Percentiles rank a stretch among this genome's conserved stretches.
phyloP scores from a whole-genome alignment of 2,329 filamentous ascomycete genomes.

The Cercospora brassicicola region DNA sequence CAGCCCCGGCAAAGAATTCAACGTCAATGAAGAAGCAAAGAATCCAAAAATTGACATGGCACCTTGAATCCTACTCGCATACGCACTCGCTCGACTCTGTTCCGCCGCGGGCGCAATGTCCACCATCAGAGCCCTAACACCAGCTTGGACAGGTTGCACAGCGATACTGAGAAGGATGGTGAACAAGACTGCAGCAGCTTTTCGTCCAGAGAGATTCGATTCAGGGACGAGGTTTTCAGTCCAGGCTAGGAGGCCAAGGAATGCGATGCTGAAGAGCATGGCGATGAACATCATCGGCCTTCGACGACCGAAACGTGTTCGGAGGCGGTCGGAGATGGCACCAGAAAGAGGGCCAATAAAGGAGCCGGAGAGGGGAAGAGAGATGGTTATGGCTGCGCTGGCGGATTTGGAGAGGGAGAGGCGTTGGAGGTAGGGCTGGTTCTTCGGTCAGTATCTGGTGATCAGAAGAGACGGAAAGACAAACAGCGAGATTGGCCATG shows the following conservation, averaged over 20 bases:
- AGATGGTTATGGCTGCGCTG: slow-evolving; percentile 25
- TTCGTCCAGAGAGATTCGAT: background rate
- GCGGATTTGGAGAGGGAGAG: slow-evolving; percentile 26
- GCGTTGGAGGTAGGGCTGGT: slow-evolving; percentile 26
- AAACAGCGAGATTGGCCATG: slow-evolving; percentile 26
- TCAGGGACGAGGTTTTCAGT: slow-evolving; percentile 12
- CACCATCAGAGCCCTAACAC: slow-evolving; percentile 21
- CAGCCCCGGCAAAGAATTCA: slow-evolving; percentile 20
- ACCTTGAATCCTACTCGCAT: slow-evolving; percentile 23
- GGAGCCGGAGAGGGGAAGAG: slow-evolving; percentile 24
- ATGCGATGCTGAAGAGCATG: slow-evolving; percentile 9
- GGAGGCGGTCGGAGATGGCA: slow-evolving; percentile 17
- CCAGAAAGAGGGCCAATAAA: slow-evolving; percentile 20
- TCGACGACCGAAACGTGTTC: slow-evolving; percentile 19
- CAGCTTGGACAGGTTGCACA: slow-evolving; percentile 25
- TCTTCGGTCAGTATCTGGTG: background rate
- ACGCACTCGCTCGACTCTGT: slow-evolving; percentile 21
- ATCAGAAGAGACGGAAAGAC: background rate
- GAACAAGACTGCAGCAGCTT: slow-evolving; percentile 15
- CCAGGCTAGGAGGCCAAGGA: slow-evolving; percentile 23
- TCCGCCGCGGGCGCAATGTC: slow-evolving; percentile 19
- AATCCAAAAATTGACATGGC: slow-evolving; percentile 23
- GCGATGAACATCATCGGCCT: slow-evolving; percentile 27
- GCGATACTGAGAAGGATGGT: slow-evolving; percentile 20
- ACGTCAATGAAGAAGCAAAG: slow-evolving; percentile 21